Conservation (phyloP, 352 stramenopile species). For the Phytophthora colocasiae region DNA sequence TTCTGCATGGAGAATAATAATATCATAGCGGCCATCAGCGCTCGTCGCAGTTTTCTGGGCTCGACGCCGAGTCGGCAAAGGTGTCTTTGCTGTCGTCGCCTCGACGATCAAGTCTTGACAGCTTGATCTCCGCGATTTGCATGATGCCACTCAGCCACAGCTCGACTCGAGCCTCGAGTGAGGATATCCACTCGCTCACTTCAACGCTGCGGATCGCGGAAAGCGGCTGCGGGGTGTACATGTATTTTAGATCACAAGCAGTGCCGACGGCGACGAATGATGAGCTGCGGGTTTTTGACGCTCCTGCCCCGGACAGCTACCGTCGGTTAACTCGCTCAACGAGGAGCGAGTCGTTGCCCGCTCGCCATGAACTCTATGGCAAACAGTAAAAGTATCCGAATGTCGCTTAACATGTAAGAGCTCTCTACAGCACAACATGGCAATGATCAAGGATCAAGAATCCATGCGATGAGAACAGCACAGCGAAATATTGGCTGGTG, state of each 20-base stretch:
- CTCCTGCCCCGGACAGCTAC: neutral
- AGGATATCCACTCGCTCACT: constrained; percentile 25
- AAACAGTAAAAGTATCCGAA: neutral
- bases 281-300: neutral
- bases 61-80: neutral
- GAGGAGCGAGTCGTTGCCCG: neutral
- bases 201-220: constrained; percentile 30
- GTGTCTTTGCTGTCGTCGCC: constrained; percentile 8
- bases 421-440: neutral
- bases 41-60: constrained; percentile 12
- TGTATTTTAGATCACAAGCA: no score
- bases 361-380: constrained; percentile 12
- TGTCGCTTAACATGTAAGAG: neutral
- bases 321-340: neutral
- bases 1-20: no score
- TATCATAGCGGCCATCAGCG: neutral
- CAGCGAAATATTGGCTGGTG: neutral
- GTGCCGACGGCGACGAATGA: no score
- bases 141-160: neutral
- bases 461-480: neutral
- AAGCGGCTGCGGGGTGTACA: constrained; percentile 17
- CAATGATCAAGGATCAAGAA: neutral
- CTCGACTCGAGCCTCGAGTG: no score
- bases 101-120: neutral
- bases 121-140: constrained; percentile 12